Evolutionary conservation across 768 basidiomycete genomes (phyloP).

Genomic region (Lactifluus subvellereus): DNA sequence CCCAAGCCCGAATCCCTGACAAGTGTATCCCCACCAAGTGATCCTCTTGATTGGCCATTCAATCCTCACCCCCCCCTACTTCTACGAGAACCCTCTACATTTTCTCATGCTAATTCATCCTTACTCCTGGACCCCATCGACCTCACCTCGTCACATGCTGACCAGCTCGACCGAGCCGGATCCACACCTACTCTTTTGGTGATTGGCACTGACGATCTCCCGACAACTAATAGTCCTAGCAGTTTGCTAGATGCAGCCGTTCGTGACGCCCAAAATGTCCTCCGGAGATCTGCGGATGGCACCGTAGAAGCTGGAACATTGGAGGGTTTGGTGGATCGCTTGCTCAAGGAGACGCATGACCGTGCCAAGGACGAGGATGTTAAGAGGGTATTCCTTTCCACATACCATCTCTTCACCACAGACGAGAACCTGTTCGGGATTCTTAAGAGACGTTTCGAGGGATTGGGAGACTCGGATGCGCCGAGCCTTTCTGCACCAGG

Average conservation of each 20-base stretch:
- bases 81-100: neutral
- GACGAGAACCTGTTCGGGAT: constrained; percentile 37
- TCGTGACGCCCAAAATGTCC: constrained; percentile 10
- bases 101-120: neutral
- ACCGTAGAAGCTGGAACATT: constrained; percentile 38
- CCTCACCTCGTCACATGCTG: neutral
- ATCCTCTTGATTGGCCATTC: neutral
- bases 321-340: constrained; percentile 38
- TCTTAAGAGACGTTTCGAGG: constrained; percentile 37
- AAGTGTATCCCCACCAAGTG: neutral
- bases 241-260: constrained; percentile 9
- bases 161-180: neutral
- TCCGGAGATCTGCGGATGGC: constrained; percentile 25
- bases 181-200: neutral
- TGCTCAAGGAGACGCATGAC: constrained; percentile 29
- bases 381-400: constrained; percentile 38
- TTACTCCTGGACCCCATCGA: constrained; percentile 9
- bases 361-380: constrained; percentile 34
- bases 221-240: neutral
- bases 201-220: neutral
- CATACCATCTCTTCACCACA: constrained; percentile 40
- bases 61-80: neutral
- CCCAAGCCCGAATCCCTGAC: neutral
- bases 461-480: constrained; percentile 23
- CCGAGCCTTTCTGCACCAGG: neutral